Percentiles rank a stretch among this genome's conserved stretches.
These are phyloP conservation scores for Afroboletus lepidellus DNA, from an alignment of 1,284 basidiomycete species.

Conservation along the genomic window DNA sequence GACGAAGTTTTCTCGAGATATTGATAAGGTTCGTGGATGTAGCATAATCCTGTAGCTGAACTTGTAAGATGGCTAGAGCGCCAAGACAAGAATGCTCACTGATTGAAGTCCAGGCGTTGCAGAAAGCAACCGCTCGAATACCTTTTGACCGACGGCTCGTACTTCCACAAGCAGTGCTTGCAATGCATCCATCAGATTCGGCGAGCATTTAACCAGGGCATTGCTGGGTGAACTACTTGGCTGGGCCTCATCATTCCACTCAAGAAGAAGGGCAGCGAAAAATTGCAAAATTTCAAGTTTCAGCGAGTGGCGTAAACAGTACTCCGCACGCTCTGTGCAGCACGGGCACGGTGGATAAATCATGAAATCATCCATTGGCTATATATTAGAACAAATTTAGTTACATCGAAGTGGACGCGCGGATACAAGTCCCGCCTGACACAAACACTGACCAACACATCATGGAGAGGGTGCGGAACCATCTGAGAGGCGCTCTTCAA, in stretches of 20 bases:
- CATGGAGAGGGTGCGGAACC: constrained; percentile 6
- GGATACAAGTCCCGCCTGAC: constrained; percentile 12
- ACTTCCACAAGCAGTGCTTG: constrained; percentile 26
- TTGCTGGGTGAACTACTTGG: neutral
- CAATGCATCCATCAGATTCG: constrained; percentile 23
- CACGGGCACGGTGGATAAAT: constrained; percentile 36
- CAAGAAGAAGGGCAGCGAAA: constrained; percentile 30
- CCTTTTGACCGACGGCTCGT: constrained; percentile 13
- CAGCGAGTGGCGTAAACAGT: constrained; percentile 22
- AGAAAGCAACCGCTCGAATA: constrained; percentile 23
- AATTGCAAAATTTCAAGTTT: constrained; percentile 33
- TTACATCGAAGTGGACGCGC: constrained; percentile 25
- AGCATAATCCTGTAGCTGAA: constrained; percentile 18
- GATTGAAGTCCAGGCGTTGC: constrained; percentile 9
- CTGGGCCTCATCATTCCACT: constrained; percentile 16
- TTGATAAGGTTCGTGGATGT: constrained; percentile 36
- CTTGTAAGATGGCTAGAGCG: neutral
- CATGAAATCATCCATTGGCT: constrained; percentile 44
- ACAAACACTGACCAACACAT: constrained; percentile 31
- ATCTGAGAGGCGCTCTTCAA: constrained; percentile 14
- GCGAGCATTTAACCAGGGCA: constrained; percentile 9
- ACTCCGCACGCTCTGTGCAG: constrained; percentile 22
- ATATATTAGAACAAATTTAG: constrained; percentile 29
- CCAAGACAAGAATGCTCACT: constrained; percentile 11
- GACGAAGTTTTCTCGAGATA: constrained; percentile 37